A percentile compares a stretch with the other conserved stretches of the same genome.
Evolutionary conservation across 139 green algal species (phyloP).

Genomic region (Gonium pectorale): DNA sequence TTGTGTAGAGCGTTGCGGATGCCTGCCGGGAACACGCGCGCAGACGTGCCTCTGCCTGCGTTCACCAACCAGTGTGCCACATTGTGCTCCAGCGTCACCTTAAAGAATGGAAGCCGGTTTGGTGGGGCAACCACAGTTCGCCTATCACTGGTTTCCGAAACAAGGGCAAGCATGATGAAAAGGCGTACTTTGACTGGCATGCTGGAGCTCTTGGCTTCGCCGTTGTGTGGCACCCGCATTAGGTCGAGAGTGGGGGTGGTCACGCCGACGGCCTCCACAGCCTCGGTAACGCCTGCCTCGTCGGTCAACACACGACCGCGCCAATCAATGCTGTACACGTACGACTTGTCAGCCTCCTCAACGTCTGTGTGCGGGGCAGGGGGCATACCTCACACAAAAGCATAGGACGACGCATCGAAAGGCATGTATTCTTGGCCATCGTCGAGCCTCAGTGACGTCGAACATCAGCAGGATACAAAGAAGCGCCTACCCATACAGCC

Average conservation of each 20-base stretch:
- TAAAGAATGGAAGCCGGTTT: too few species aligned
- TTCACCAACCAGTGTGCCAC: too few species aligned
- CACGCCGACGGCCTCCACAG: conserved; percentile 10
- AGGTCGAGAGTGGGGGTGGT: not conserved
- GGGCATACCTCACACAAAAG: not conserved
- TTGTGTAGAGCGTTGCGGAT: too few species aligned
- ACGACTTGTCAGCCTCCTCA: conserved; percentile 25
- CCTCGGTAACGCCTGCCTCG: conserved; percentile 8
- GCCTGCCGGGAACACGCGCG: too few species aligned
- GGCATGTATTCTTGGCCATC: too few species aligned
- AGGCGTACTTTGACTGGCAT: conserved; percentile 7
- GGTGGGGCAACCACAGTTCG: too few species aligned
- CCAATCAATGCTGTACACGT: conserved; percentile 42
- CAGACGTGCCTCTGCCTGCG: too few species aligned
- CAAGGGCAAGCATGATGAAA: too few species aligned
- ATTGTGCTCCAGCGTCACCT: not conserved
- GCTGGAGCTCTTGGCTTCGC: not conserved
- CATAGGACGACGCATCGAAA: not conserved
- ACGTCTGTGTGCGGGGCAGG: not conserved
- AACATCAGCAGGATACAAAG: too few species aligned
- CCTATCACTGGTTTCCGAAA: too few species aligned
- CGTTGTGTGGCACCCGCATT: conserved; percentile 1
- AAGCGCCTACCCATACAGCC: too few species aligned
- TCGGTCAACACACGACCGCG: conserved; percentile 30
- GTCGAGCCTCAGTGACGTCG: too few species aligned